These are phyloP conservation scores for Aspergillus mulundensis DNA, from an alignment of 495 filamentous ascomycete species.

Conservation along the genomic window DNA sequence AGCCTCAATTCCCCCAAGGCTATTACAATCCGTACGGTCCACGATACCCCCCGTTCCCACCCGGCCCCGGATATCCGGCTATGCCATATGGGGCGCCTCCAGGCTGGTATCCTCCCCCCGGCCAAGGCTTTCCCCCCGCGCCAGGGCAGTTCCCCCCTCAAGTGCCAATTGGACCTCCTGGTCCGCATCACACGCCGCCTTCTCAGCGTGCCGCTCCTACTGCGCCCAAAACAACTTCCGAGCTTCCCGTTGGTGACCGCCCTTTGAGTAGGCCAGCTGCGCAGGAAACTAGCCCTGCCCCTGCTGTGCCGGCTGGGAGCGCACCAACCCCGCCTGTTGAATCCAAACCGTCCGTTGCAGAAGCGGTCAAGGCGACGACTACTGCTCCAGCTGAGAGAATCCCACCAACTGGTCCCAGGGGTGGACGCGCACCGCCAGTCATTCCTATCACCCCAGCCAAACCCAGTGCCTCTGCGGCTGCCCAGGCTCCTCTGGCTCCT, in stretches of 20 bases:
- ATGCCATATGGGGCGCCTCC: conserved; percentile 63
- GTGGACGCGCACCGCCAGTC: conserved; percentile 67
- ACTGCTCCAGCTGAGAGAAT: conserved; percentile 43
- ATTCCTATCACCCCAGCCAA: conserved; percentile 51
- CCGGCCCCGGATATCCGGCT: conserved; percentile 55
- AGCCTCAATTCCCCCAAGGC: conserved; percentile 49
- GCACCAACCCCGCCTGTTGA: conserved; percentile 57
- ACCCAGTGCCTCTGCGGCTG: conserved; percentile 38
- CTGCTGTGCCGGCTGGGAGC: conserved; percentile 26
- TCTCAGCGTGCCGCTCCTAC: conserved; percentile 39
- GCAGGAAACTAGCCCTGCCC: conserved; percentile 35
- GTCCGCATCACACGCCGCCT: conserved; percentile 43
- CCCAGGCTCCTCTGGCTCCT: conserved; percentile 28
- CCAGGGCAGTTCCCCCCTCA: conserved; percentile 56
- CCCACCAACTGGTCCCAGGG: conserved; percentile 61
- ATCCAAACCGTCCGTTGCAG: conserved; percentile 58
- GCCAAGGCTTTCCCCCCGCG: conserved; percentile 69
- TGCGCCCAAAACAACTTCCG: conserved; percentile 36
- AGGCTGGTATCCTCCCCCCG: conserved; percentile 75
- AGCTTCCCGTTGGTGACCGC: conserved; percentile 41
- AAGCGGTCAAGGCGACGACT: conserved; percentile 49
- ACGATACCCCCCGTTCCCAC: conserved; percentile 60
- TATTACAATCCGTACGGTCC: conserved; percentile 51
- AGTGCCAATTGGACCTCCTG: conserved; percentile 49
- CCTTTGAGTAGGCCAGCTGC: conserved; percentile 32